A percentile compares a stretch with the other conserved stretches of the same genome.
phyloP scores from a whole-genome alignment of 2,329 filamentous ascomycete genomes.

The Trichoderma sp. region DNA sequence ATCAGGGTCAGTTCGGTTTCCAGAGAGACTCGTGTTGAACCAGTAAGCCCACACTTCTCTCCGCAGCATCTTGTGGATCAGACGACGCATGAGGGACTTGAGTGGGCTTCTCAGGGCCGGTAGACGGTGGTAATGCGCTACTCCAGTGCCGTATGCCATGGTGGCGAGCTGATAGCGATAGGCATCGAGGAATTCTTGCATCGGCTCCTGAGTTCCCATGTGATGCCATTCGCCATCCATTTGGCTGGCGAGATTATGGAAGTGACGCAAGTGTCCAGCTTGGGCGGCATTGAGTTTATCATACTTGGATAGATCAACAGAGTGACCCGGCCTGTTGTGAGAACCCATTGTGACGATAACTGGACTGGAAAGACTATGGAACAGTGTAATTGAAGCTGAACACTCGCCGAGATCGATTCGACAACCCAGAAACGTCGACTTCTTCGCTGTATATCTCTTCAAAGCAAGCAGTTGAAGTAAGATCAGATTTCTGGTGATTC shows the following conservation, averaged over 20 bases:
- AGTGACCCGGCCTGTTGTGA: not conserved
- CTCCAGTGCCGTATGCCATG: constrained; percentile 41
- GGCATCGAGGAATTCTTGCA: constrained; percentile 40
- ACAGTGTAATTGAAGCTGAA: not conserved
- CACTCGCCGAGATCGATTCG: not conserved
- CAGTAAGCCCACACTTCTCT: constrained; percentile 46
- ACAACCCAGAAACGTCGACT: not conserved
- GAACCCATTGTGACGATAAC: not conserved
- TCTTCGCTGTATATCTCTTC: not conserved
- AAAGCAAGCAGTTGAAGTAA: not conserved
- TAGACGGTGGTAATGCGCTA: constrained; percentile 42
- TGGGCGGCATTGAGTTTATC: constrained; percentile 29
- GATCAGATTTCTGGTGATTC: not conserved
- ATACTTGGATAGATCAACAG: constrained; percentile 19
- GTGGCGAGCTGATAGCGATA: constrained; percentile 44
- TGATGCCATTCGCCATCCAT: constrained; percentile 34
- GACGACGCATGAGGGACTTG: constrained; percentile 36
- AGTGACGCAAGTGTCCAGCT: constrained; percentile 40
- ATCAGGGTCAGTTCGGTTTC: constrained; percentile 37
- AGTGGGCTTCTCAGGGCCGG: constrained; percentile 38
- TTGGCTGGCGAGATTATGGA: constrained; percentile 37
- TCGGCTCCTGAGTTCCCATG: constrained; percentile 38
- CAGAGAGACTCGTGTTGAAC: constrained; percentile 41
- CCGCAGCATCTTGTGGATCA: constrained; percentile 45
- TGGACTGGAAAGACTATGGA: not conserved